A percentile compares a stretch with the other conserved stretches of the same genome.
phyloP scores from a whole-genome alignment of 768 basidiomycete species.

The Mycena polygramma region DNA sequence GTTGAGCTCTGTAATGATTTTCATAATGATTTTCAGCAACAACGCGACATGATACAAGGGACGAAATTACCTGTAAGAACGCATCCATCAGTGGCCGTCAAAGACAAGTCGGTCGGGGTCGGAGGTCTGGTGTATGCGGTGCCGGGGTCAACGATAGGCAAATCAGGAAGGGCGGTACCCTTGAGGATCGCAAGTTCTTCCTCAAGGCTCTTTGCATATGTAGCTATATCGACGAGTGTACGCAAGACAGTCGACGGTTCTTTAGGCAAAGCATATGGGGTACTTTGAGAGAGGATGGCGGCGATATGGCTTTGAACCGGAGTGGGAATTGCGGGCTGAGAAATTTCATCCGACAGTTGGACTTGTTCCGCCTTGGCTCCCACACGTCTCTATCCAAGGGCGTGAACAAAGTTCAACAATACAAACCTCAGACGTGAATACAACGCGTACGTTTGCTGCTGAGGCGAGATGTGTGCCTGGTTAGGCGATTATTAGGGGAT shows the following conservation, averaged over 20 bases:
- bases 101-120: conserved; percentile 31
- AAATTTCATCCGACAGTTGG: conserved; percentile 1
- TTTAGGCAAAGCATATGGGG: conserved; percentile 29
- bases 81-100: conserved; percentile 34
- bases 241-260: conserved; percentile 24
- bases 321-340: conserved; percentile 8
- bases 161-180: conserved; percentile 19
- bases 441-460: conserved; percentile 22
- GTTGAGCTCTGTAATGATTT: conserved; percentile 22
- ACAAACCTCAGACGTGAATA: neutral
- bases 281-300: conserved; percentile 33
- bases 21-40: conserved; percentile 10
- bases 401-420: conserved; percentile 9
- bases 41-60: neutral
- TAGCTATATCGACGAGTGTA: conserved; percentile 27
- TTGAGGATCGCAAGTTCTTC: conserved; percentile 32
- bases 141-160: conserved; percentile 25
- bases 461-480: conserved; percentile 29
- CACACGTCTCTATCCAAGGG: conserved; percentile 16
- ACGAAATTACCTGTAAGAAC: conserved; percentile 27
- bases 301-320: conserved; percentile 29
- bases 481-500: too few species aligned
- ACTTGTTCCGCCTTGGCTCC: conserved; percentile 10
- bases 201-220: conserved; percentile 31
- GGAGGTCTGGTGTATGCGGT: conserved; percentile 32